A percentile compares a stretch with the other conserved stretches of the same genome.
phyloP scores from a whole-genome alignment of 345 rosid species.

The Jatropha curcas region DNA sequence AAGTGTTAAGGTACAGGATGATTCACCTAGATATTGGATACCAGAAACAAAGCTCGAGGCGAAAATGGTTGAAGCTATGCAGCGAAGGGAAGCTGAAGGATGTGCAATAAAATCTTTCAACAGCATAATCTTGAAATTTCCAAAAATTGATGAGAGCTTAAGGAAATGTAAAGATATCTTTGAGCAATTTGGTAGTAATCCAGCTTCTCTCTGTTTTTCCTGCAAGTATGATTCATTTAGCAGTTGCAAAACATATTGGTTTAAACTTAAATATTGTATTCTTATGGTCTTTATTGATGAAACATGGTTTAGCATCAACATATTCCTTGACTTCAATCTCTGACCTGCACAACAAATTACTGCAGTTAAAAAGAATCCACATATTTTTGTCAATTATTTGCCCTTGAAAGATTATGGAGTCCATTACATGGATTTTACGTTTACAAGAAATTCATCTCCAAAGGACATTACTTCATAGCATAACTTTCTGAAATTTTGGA shows the following conservation, averaged over 20 bases:
- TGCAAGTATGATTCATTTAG: background rate
- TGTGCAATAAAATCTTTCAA: conserved; percentile 73
- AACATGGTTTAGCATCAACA: background rate
- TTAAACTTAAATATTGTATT: background rate
- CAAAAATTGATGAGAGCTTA: conserved; percentile 77
- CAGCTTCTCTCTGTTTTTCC: background rate
- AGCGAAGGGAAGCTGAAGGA: conserved; percentile 63
- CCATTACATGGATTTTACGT: background rate
- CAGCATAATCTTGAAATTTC: conserved; percentile 83
- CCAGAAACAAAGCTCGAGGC: conserved; percentile 86
- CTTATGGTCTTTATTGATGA: background rate
- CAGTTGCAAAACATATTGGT: background rate
- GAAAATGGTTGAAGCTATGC: conserved; percentile 78
- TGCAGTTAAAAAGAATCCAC: background rate
- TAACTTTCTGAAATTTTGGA: background rate
- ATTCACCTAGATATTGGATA: conserved; percentile 40
- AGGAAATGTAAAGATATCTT: conserved; percentile 84
- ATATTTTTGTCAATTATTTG: background rate
- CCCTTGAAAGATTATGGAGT: background rate
- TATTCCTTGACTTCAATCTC: background rate
- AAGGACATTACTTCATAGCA: background rate
- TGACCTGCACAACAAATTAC: background rate
- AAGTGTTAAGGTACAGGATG: conserved; percentile 47
- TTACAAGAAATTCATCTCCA: background rate
- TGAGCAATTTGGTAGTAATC: conserved; percentile 69